These are phyloP conservation scores for Dactylonectria estremocensis DNA, from an alignment of 2,329 filamentous ascomycete genomes.

Conservation along the genomic window DNA sequence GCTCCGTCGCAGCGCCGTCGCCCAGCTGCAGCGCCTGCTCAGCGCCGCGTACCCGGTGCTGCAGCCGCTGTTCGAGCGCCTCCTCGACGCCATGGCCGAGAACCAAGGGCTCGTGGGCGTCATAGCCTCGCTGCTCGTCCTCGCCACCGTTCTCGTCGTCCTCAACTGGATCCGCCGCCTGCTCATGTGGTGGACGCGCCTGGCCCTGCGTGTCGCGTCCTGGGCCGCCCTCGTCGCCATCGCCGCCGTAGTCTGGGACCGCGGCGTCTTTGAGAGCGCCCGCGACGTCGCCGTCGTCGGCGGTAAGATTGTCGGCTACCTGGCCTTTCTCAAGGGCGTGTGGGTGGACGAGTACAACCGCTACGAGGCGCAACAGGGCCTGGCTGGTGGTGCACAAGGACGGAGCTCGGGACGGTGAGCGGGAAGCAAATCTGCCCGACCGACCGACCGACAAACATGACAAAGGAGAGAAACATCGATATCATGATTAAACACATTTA, in stretches of 20 bases:
- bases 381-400: conserved; percentile 38
- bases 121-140: conserved; percentile 52
- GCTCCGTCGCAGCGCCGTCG: conserved; percentile 53
- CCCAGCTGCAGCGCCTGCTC: conserved; percentile 49
- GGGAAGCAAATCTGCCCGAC: not conserved
- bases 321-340: conserved; percentile 65
- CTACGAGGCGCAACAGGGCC: conserved; percentile 66
- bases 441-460: not conserved
- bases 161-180: conserved; percentile 80
- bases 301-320: conserved; percentile 62
- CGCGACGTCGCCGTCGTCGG: conserved; percentile 68
- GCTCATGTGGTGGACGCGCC: conserved; percentile 82
- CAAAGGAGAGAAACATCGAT: conserved; percentile 18
- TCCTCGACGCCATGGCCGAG: conserved; percentile 51
- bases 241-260: conserved; percentile 72
- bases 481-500: conserved; percentile 18
- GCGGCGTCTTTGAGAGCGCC: conserved; percentile 76
- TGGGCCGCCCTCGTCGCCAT: conserved; percentile 73
- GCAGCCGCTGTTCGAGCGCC: conserved; percentile 60
- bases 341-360: conserved; percentile 72
- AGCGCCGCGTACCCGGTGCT: conserved; percentile 58
- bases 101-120: conserved; percentile 54
- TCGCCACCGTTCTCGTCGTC: conserved; percentile 73
- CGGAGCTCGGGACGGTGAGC: conserved; percentile 37
- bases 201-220: conserved; percentile 74